Percentiles rank a stretch among this genome's conserved stretches.
phyloP scores from a whole-genome alignment of 1,284 basidiomycete species.

The Lignosus rhinocerotis region DNA sequence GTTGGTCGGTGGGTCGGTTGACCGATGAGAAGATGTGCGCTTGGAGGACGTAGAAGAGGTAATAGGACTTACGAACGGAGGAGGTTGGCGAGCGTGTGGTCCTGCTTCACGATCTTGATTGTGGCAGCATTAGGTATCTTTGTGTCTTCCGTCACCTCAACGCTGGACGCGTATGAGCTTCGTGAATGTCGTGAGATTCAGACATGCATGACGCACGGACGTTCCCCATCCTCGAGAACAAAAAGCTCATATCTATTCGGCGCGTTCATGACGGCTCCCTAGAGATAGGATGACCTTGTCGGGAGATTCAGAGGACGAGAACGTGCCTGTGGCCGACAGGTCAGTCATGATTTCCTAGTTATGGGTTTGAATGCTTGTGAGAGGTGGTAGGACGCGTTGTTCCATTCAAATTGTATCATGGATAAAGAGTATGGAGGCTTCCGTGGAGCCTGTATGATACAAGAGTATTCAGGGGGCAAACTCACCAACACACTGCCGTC shows the following conservation, averaged over 20 bases:
- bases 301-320: not conserved
- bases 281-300: conserved; percentile 4
- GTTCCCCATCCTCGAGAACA: conserved; percentile 91
- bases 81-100: conserved; percentile 97
- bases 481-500: conserved; percentile 20
- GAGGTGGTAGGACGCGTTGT: conserved; percentile 40
- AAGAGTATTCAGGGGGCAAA: conserved; percentile 5
- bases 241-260: conserved; percentile 91
- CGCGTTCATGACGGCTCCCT: conserved; percentile 73
- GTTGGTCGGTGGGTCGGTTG: not conserved
- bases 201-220: conserved; percentile 62
- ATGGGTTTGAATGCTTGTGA: not conserved
- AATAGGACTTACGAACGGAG: conserved; percentile 76
- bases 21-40: not conserved
- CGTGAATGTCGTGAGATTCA: conserved; percentile 3
- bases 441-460: conserved; percentile 48
- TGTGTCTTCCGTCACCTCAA: conserved; percentile 92
- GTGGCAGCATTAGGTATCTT: conserved; percentile 98
- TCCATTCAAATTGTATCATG: conserved; percentile 58
- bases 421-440: conserved; percentile 68
- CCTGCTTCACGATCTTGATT: conserved; percentile 92
- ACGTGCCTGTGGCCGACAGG: not conserved
- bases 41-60: not conserved
- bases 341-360: not conserved
- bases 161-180: conserved; percentile 47